Percentiles rank a stretch among this genome's conserved stretches.
Conservation (phyloP, 306 rosid species). For the Trichosanthes cucumerina region DNA sequence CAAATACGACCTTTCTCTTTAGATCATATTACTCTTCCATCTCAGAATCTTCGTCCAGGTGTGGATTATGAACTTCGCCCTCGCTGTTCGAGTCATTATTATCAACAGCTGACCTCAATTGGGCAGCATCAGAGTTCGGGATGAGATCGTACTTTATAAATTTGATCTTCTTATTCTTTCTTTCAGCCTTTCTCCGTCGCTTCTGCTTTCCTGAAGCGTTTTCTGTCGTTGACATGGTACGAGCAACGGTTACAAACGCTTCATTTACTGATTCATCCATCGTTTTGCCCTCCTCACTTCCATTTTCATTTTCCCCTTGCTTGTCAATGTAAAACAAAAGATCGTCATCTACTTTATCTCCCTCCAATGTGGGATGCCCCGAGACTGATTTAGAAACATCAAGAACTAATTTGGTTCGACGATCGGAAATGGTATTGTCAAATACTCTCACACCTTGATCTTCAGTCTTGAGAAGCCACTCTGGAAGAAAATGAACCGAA, state of each 20-base stretch:
- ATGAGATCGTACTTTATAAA: conserved; percentile 37
- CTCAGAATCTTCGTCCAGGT: conserved; percentile 35
- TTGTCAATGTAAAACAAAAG: conserved; percentile 49
- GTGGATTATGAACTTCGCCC: conserved; percentile 55
- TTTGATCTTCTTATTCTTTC: conserved; percentile 30
- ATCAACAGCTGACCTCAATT: conserved; percentile 16
- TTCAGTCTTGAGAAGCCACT: conserved; percentile 61
- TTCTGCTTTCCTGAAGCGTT: conserved; percentile 37
- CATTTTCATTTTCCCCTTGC: conserved; percentile 23
- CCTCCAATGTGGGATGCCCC: conserved; percentile 17
- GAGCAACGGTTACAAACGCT: conserved; percentile 46
- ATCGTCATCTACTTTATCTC: conserved; percentile 32
- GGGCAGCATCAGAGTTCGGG: conserved; percentile 15
- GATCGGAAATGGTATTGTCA: conserved; percentile 32
- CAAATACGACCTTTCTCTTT: not conserved
- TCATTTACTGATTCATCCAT: conserved; percentile 29
- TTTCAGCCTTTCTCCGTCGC: conserved; percentile 20
- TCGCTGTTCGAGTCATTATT: conserved; percentile 30
- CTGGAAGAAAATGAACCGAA: conserved; percentile 28
- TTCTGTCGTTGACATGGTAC: conserved; percentile 28
- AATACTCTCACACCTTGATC: conserved; percentile 48
- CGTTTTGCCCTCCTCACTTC: conserved; percentile 22
- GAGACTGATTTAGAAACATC: conserved; percentile 20
- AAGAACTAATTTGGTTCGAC: conserved; percentile 23
- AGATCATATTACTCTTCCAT: not conserved